Conservation (phyloP, 2,329 filamentous ascomycete genomes). For the Scedosporium dehoogii region DNA sequence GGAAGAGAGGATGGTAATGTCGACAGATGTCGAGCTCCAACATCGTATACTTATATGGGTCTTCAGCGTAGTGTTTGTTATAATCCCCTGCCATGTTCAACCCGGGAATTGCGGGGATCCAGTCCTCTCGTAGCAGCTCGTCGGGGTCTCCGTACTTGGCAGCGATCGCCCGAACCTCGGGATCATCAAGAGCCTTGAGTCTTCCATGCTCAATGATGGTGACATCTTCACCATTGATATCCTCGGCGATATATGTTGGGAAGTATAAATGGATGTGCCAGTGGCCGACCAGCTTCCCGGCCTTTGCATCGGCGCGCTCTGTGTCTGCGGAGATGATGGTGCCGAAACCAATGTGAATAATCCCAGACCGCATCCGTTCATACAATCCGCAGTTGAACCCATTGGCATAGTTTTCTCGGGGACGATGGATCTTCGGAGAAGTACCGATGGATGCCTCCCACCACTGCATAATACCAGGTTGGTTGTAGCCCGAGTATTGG, state of each 20-base stretch:
- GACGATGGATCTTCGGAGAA: slow-evolving; percentile 4
- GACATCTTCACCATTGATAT: slow-evolving; percentile 2
- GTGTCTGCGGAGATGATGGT: slow-evolving; percentile 6
- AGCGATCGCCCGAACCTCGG: background rate
- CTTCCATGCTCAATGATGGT: slow-evolving; percentile 3
- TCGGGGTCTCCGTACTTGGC: slow-evolving; percentile 2
- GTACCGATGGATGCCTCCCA: slow-evolving; percentile 6
- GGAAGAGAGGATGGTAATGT: slow-evolving; percentile 3
- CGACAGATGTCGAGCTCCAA: slow-evolving; percentile 5
- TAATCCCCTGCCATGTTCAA: slow-evolving; percentile 6
- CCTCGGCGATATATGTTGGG: slow-evolving; percentile 3
- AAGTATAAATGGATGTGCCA: slow-evolving; percentile 6
- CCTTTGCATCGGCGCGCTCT: slow-evolving; percentile 1
- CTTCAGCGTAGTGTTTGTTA: slow-evolving; percentile 3
- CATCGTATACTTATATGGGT: slow-evolving; percentile 5
- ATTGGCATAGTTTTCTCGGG: slow-evolving; percentile 2
- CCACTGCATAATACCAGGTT: slow-evolving; percentile 4
- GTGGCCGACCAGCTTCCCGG: slow-evolving; percentile 1
- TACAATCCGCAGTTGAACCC: slow-evolving; percentile 5
- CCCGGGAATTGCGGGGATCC: slow-evolving; percentile 3
- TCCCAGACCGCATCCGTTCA: slow-evolving; percentile 1
- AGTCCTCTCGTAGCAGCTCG: background rate
- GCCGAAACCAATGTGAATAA: slow-evolving; percentile 6
- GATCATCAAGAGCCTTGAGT: slow-evolving; percentile 3
- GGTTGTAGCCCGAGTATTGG: slow-evolving; percentile 3